phyloP scores from a whole-genome alignment of 495 filamentous ascomycete species.

The Penicillium lividum region DNA sequence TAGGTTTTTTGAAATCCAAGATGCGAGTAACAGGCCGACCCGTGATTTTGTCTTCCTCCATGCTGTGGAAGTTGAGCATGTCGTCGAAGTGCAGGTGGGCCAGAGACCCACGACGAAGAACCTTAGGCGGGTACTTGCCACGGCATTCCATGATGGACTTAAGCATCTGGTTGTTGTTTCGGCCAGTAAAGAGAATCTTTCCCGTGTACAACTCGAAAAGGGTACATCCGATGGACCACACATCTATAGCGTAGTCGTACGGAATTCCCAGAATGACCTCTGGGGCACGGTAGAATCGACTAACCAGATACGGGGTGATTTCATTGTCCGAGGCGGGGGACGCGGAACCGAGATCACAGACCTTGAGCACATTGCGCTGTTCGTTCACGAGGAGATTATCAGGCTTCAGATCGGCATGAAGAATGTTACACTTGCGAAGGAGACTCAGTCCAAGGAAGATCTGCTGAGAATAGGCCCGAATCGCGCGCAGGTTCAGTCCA shows the following conservation, averaged over 20 bases:
- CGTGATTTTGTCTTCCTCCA: conserved; percentile 81
- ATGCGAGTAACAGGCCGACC: conserved; percentile 74
- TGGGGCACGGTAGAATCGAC: conserved; percentile 94
- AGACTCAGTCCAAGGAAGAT: conserved; percentile 87
- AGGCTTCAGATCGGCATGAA: conserved; percentile 95
- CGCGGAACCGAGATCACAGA: conserved; percentile 94
- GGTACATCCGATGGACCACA: conserved; percentile 97
- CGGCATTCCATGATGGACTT: conserved; percentile 94
- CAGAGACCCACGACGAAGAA: conserved; percentile 77
- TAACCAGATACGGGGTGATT: conserved; percentile 90
- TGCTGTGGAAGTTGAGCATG: conserved; percentile 78
- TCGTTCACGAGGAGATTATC: conserved; percentile 96
- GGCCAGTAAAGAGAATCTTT: conserved; percentile 93
- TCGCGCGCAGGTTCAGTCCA: conserved; percentile 83
- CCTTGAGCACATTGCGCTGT: conserved; percentile 79
- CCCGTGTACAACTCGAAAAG: conserved; percentile 96
- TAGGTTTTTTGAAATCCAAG: conserved; percentile 75
- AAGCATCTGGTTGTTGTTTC: conserved; percentile 97
- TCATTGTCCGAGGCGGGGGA: conserved; percentile 87
- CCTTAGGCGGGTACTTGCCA: conserved; percentile 85
- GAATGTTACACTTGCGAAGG: conserved; percentile 85
- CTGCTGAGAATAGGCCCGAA: conserved; percentile 86
- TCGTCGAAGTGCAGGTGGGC: conserved; percentile 82
- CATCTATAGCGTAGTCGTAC: conserved; percentile 91
- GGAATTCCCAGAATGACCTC: conserved; percentile 96